Percentiles rank a stretch among this genome's conserved stretches.
Conservation (phyloP, 257 asterid genomes). For the Solanum medicagineum region DNA sequence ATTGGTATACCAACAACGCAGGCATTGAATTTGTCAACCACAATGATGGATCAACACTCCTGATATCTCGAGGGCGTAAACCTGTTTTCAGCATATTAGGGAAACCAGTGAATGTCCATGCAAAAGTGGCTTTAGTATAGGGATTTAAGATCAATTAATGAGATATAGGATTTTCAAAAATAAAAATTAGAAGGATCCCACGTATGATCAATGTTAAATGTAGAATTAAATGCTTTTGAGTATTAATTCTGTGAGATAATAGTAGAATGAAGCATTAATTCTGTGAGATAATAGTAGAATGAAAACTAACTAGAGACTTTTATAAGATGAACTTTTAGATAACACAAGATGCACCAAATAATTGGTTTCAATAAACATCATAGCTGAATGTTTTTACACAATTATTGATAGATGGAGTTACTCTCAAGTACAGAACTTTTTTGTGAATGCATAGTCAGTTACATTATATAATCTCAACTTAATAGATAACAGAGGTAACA, state of each 20-base stretch:
- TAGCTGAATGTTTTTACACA: neutral
- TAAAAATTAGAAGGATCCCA: neutral
- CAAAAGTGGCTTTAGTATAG: neutral
- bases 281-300: neutral
- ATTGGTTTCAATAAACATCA: neutral
- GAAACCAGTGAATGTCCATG: neutral
- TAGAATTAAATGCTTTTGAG: neutral
- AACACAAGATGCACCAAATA: neutral
- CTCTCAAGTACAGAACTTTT: neutral
- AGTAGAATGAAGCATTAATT: neutral
- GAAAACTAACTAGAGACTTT: neutral
- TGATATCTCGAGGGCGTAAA: constrained; percentile 88
- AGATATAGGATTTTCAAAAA: neutral
- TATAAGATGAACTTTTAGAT: neutral
- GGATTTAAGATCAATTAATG: neutral
- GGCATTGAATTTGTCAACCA: constrained; percentile 99
- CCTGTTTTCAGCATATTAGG: constrained; percentile 29
- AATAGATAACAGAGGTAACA: neutral
- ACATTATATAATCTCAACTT: neutral
- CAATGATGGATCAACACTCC: constrained; percentile 98
- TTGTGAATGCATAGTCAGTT: neutral
- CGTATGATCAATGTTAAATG: neutral
- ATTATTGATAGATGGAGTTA: neutral
- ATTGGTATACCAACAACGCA: constrained; percentile 53
- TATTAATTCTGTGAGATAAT: neutral